These are phyloP conservation scores for Allantophomopsis lycopodina DNA, from an alignment of 2,329 filamentous ascomycete species.

Conservation along the genomic window DNA sequence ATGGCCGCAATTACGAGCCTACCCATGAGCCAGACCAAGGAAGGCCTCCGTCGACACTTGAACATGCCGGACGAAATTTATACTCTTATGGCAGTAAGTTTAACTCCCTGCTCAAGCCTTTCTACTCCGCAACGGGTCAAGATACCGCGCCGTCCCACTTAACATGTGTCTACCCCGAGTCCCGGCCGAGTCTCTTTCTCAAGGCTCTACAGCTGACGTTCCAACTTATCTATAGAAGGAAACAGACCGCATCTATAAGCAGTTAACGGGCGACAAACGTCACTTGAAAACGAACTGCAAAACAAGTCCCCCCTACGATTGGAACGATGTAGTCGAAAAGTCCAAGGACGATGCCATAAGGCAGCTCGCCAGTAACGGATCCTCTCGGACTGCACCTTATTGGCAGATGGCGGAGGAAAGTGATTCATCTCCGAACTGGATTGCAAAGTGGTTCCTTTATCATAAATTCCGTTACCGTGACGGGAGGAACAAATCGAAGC, in stretches of 20 bases:
- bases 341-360: slow-evolving; percentile 17
- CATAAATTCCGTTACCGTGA: slow-evolving; percentile 20
- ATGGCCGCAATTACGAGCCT: too few species aligned
- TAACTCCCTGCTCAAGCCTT: neutral
- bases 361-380: slow-evolving; percentile 9
- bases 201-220: neutral
- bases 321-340: slow-evolving; percentile 17
- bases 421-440: slow-evolving; percentile 16
- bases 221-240: slow-evolving; percentile 13
- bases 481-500: slow-evolving; percentile 14
- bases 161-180: neutral
- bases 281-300: slow-evolving; percentile 17
- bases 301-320: slow-evolving; percentile 16
- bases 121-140: neutral
- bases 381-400: slow-evolving; percentile 12
- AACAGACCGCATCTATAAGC: slow-evolving; percentile 15
- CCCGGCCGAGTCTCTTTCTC: neutral
- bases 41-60: slow-evolving; percentile 15
- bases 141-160: neutral
- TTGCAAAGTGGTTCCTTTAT: slow-evolving; percentile 19
- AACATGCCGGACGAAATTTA: slow-evolving; percentile 13
- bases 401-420: slow-evolving; percentile 12
- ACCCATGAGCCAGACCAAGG: slow-evolving; percentile 18
- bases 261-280: slow-evolving; percentile 13
- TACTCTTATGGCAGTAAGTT: slow-evolving; percentile 16